A percentile compares a stretch with the other conserved stretches of the same genome.
Evolutionary conservation across 441 rosid genomes (phyloP).

Genomic region (Adansonia rubrostipa): DNA sequence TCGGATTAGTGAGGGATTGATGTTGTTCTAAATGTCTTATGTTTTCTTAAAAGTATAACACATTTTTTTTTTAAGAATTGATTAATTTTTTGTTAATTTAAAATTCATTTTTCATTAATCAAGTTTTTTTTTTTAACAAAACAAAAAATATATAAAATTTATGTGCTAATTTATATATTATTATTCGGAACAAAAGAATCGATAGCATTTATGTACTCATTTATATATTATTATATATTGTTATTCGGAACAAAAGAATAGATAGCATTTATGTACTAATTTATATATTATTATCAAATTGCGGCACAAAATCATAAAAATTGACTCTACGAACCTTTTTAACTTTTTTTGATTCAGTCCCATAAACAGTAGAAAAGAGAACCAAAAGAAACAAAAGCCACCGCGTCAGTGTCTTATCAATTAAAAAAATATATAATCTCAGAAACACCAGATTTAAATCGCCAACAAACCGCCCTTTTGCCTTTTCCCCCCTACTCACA

Average conservation of each 20-base stretch:
- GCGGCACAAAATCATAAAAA: background rate
- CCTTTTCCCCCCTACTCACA: slow-evolving; percentile 31
- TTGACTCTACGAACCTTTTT: background rate
- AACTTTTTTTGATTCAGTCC: slow-evolving; percentile 26
- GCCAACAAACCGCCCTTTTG: slow-evolving; percentile 39
- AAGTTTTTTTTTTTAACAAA: no score
- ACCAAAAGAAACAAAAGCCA: background rate
- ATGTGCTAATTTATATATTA: background rate
- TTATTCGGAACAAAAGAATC: no score
- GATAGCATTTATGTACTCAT: no score
- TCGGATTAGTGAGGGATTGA: no score
- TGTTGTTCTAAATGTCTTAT: no score
- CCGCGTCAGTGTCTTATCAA: background rate
- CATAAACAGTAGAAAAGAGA: slow-evolving; percentile 22
- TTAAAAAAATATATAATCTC: background rate
- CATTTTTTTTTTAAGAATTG: no score
- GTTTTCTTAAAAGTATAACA: no score
- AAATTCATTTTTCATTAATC: no score
- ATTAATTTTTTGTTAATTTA: no score
- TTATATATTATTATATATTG: background rate
- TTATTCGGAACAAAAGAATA: no score
- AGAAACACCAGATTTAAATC: slow-evolving; percentile 25
- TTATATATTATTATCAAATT: background rate
- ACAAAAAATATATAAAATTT: no score
- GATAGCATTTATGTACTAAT: no score